A percentile compares a stretch with the other conserved stretches of the same genome.
phyloP scores from a whole-genome alignment of 169 alveolate genomes.

The Cryptosporidium canis region DNA sequence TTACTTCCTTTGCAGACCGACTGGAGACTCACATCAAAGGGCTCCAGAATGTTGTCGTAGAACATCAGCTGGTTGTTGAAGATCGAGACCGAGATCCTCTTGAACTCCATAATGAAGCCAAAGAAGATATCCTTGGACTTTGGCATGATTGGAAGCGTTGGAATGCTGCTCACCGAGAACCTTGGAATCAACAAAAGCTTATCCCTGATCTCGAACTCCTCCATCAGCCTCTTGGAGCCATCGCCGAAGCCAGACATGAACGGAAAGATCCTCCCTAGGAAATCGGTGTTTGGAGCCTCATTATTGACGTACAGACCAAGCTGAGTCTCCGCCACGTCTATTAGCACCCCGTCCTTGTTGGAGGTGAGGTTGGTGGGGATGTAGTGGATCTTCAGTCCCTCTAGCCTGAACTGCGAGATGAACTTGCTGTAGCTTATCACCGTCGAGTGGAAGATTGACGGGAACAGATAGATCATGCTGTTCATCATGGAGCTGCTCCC shows the following conservation, averaged over 20 bases:
- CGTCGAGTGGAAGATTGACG: slow-evolving; percentile 9
- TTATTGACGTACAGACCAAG: slow-evolving; percentile 31
- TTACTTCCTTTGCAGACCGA: slow-evolving; percentile 26
- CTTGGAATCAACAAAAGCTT: slow-evolving; percentile 11
- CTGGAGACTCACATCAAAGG: slow-evolving; percentile 23
- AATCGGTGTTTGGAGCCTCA: slow-evolving; percentile 6
- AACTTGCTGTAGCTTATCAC: slow-evolving; percentile 28
- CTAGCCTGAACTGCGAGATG: slow-evolving; percentile 27
- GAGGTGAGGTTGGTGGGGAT: slow-evolving; percentile 38
- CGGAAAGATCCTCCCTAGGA: slow-evolving; percentile 21
- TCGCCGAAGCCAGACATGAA: neutral
- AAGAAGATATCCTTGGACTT: slow-evolving; percentile 19
- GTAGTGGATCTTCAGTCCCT: slow-evolving; percentile 42
- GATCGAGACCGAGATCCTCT: slow-evolving; percentile 23
- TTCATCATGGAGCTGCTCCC: neutral
- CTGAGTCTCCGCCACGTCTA: slow-evolving; percentile 19
- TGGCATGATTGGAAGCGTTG: slow-evolving; percentile 37
- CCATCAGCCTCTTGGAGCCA: neutral
- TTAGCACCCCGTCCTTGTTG: slow-evolving; percentile 28
- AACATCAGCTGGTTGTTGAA: slow-evolving; percentile 47
- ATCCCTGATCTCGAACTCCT: slow-evolving; percentile 27
- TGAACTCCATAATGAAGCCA: slow-evolving; percentile 21
- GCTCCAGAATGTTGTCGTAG: slow-evolving; percentile 51
- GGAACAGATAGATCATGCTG: slow-evolving; percentile 20
- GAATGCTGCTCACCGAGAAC: slow-evolving; percentile 30